These are phyloP conservation scores for Beauveria bassiana DNA, from an alignment of 2,329 filamentous ascomycete genomes.

Conservation along the genomic window DNA sequence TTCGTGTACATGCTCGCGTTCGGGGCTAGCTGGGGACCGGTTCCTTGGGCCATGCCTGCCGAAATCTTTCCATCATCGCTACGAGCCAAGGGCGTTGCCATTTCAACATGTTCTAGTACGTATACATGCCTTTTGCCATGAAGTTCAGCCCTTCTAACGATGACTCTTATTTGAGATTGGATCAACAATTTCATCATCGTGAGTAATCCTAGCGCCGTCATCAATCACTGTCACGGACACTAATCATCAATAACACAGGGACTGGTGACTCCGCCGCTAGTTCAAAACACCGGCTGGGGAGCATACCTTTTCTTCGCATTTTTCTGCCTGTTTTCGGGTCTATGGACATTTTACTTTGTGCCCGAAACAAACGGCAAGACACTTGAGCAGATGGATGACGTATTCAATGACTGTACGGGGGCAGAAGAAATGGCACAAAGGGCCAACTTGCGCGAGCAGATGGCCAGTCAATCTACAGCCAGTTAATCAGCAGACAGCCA, in stretches of 20 bases:
- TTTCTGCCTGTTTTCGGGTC: slow-evolving; percentile 48
- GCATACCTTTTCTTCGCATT: slow-evolving; percentile 53
- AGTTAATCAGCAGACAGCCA: no score
- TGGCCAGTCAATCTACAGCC: no score
- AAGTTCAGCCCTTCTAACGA: neutral
- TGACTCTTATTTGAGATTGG: neutral
- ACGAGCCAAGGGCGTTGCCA: slow-evolving; percentile 55
- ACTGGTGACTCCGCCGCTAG: slow-evolving; percentile 50
- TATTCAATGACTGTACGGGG: slow-evolving; percentile 22
- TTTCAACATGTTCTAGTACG: slow-evolving; percentile 45
- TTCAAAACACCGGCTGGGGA: slow-evolving; percentile 40
- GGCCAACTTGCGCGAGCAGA: neutral
- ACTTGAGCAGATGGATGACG: slow-evolving; percentile 46
- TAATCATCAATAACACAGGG: slow-evolving; percentile 20
- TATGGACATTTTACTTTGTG: slow-evolving; percentile 45
- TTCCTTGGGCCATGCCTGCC: slow-evolving; percentile 38
- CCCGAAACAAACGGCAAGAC: slow-evolving; percentile 49
- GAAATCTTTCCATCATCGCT: slow-evolving; percentile 57
- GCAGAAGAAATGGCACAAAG: slow-evolving; percentile 13
- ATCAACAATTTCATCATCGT: neutral
- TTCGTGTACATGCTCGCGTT: slow-evolving; percentile 53
- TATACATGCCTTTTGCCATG: slow-evolving; percentile 44
- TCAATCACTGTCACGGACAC: slow-evolving; percentile 9
- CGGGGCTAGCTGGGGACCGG: slow-evolving; percentile 49
- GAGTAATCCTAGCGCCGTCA: slow-evolving; percentile 25